Conservation (phyloP, 2,329 filamentous ascomycete genomes). For the Lasiodiplodia hormozganensis region DNA sequence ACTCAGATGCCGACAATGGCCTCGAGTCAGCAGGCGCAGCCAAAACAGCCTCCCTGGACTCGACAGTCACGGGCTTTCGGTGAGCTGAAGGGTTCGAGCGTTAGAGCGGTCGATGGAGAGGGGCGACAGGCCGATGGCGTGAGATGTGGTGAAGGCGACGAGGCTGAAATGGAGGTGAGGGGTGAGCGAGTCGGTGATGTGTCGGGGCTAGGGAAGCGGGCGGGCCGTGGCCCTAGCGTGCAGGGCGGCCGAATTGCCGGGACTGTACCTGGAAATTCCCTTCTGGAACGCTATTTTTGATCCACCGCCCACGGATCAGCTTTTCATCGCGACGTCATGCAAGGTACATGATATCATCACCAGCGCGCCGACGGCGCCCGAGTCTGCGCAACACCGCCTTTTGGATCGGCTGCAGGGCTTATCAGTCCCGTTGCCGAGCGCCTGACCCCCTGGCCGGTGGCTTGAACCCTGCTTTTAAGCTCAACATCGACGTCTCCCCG, state of each 20-base stretch:
- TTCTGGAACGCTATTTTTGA: constrained; percentile 11
- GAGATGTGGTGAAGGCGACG: not conserved
- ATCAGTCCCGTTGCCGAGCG: not conserved
- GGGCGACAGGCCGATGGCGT: not conserved
- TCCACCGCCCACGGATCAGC: constrained; percentile 6
- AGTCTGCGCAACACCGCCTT: not conserved
- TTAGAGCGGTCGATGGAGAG: not conserved
- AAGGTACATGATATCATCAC: constrained; percentile 4
- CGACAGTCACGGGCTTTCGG: too few species aligned
- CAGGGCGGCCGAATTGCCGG: not conserved
- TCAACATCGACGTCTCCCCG: not conserved
- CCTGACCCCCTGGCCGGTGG: constrained; percentile 1
- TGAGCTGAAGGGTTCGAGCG: too few species aligned
- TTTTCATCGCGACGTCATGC: not conserved
- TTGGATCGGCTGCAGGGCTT: not conserved
- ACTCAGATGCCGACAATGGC: too few species aligned
- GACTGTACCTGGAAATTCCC: not conserved
- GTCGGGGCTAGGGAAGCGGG: not conserved
- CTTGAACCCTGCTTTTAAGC: constrained; percentile 1
- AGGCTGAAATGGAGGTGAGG: not conserved
- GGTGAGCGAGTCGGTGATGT: not conserved
- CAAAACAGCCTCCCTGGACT: too few species aligned
- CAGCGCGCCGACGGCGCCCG: not conserved
- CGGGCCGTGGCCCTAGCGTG: constrained; percentile 7
- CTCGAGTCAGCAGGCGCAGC: too few species aligned